Percentiles rank a stretch among this genome's conserved stretches.
Evolutionary conservation across 306 rosid genomes (phyloP).

Genomic region (Benincasa hispida): DNA sequence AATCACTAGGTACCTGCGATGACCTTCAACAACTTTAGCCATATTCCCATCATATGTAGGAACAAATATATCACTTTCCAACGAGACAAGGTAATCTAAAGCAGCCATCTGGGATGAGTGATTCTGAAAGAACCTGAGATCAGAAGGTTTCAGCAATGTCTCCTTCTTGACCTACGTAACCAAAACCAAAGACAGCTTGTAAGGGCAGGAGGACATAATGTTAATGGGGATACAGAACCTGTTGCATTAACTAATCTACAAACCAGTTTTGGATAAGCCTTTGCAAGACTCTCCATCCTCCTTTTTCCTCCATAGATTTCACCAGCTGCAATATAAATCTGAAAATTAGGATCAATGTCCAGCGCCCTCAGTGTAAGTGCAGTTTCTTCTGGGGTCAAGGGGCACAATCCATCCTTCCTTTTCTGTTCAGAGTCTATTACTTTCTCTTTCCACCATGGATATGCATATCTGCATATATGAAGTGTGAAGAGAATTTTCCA

Average conservation of each 20-base stretch:
- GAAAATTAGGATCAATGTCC: slow-evolving; percentile 57
- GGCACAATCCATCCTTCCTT: slow-evolving; percentile 60
- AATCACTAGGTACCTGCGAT: slow-evolving; percentile 37
- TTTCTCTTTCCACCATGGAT: slow-evolving; percentile 89
- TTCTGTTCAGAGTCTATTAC: slow-evolving; percentile 52
- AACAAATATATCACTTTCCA: slow-evolving; percentile 72
- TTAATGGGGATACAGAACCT: not conserved
- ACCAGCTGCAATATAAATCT: slow-evolving; percentile 85
- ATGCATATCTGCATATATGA: slow-evolving; percentile 37
- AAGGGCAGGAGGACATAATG: slow-evolving; percentile 1
- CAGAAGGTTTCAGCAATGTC: slow-evolving; percentile 47
- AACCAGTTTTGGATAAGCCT: slow-evolving; percentile 70
- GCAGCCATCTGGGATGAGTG: slow-evolving; percentile 94
- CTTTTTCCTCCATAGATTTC: slow-evolving; percentile 77
- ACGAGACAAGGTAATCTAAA: slow-evolving; percentile 70
- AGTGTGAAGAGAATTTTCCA: not conserved
- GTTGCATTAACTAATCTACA: slow-evolving; percentile 7
- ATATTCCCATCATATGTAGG: slow-evolving; percentile 85
- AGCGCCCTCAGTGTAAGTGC: slow-evolving; percentile 65
- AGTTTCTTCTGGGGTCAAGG: slow-evolving; percentile 86
- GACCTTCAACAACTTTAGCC: slow-evolving; percentile 90
- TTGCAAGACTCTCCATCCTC: slow-evolving; percentile 47
- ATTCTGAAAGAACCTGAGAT: slow-evolving; percentile 50
- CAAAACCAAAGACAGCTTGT: not conserved
- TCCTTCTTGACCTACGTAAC: slow-evolving; percentile 63